Percentiles rank a stretch among this genome's conserved stretches.
Evolutionary conservation across 768 basidiomycete species (phyloP).

Genomic region (Phylloporus arenicola): DNA sequence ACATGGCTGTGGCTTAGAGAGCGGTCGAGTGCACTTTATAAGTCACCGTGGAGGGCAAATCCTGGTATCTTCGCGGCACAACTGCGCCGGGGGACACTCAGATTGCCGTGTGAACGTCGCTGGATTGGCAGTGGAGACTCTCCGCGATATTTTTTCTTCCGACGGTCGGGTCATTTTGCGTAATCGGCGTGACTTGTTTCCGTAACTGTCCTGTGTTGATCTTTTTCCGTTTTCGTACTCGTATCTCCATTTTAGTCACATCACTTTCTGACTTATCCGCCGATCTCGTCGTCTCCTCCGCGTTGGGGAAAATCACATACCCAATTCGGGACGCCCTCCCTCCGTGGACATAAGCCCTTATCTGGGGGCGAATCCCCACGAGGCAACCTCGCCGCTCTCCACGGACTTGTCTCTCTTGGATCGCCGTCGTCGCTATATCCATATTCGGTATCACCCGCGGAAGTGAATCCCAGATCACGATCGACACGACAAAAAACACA

Average conservation of each 20-base stretch:
- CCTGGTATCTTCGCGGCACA: constrained; percentile 18
- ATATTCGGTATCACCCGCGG: constrained; percentile 32
- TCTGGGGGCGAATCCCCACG: constrained; percentile 16
- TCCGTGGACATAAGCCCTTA: constrained; percentile 29
- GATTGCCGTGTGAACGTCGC: background rate
- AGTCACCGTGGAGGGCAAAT: constrained; percentile 27
- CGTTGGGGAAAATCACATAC: constrained; percentile 25
- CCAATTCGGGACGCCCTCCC: constrained; percentile 8
- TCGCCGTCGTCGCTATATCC: constrained; percentile 15
- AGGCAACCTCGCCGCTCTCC: constrained; percentile 13
- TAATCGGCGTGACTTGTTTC: constrained; percentile 11
- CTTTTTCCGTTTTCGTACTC: constrained; percentile 20
- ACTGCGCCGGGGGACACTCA: background rate
- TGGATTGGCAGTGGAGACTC: background rate
- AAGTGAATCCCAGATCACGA: constrained; percentile 48
- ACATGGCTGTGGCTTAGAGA: constrained; percentile 10
- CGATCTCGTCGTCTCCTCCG: constrained; percentile 29
- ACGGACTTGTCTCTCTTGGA: constrained; percentile 22
- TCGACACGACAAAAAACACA: constrained; percentile 38
- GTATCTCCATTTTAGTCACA: constrained; percentile 9
- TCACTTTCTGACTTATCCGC: constrained; percentile 31
- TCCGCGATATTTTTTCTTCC: background rate
- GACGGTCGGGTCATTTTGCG: constrained; percentile 2
- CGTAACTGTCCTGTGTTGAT: constrained; percentile 27
- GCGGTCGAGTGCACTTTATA: constrained; percentile 5